Evolutionary conservation across 345 rosid species (phyloP), one percentile per base, ranked within the genome.

Genomic region (Syzygium jambos): DNA sequence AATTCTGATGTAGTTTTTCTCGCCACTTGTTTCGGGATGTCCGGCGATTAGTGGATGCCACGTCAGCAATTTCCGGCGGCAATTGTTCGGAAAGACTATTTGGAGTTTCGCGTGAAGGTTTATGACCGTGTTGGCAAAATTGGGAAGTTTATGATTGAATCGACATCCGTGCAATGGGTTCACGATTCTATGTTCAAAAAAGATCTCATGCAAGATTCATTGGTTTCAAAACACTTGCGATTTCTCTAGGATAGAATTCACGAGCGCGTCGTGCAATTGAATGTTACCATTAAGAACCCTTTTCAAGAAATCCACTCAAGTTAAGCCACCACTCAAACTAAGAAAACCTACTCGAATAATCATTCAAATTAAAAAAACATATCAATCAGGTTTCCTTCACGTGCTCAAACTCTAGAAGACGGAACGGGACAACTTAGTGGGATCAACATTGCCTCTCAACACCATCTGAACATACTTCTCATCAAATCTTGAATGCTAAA

Each of bases 381-480:
- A 10, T 56, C 5, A 8, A 61, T 61, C 2, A 15, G 0, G 14
- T 0, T 61, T 61, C 7, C 34, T 27, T n/a, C 16, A 25, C 2
- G 0, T 3, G 19, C 4, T 63, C 38, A 27, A 63, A 63, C 15
- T 57, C 29, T 6, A 1, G 15, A 63, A 63, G 77, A 63, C 3
- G 2, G 4, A 7, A 14, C 4, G 0, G 77, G 10, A 63, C 77
- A 63, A 0, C 29, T 6, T 2, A 14, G 6, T 13, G 7, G 55
- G 55, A 15, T 52, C 17, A 16, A 14, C 16, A 52, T 6, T 16
- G 2, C 54, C 17, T 52, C 15, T 52, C 11, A 52, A 13, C 3
- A 52, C 14, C 53, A 53, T 6, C 56, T 2, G 56, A 53, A 17
- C 22, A 53, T 53, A 17, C 56, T 53, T 6, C 6, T 6, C 17